Conservation (phyloP, 2,329 filamentous ascomycete species). For the Sclerotinia subarctica region DNA sequence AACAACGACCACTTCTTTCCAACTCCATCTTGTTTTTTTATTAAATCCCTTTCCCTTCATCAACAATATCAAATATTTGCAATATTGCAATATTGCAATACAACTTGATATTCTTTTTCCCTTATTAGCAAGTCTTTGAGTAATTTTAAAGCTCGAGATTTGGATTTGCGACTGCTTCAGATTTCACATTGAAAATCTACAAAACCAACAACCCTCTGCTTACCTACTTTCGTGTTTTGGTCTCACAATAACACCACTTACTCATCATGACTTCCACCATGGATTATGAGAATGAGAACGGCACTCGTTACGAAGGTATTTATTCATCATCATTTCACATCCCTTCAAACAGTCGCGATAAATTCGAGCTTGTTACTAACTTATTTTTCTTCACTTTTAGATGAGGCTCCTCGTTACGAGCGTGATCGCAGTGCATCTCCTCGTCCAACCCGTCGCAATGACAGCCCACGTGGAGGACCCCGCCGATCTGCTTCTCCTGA, state of each 20-base stretch:
- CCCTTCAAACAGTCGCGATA: not conserved
- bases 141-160: slow-evolving; percentile 16
- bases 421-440: slow-evolving; percentile 66
- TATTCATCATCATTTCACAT: not conserved
- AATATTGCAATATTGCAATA: slow-evolving; percentile 1
- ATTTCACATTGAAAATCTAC: slow-evolving; percentile 11
- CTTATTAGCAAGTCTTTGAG: slow-evolving; percentile 20
- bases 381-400: slow-evolving; percentile 41
- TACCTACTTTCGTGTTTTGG: slow-evolving; percentile 12
- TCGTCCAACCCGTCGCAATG: slow-evolving; percentile 55
- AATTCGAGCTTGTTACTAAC: slow-evolving; percentile 18
- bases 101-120: not conserved
- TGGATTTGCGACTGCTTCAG: slow-evolving; percentile 18
- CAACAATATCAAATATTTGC: slow-evolving; percentile 8
- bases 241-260: slow-evolving; percentile 25
- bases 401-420: slow-evolving; percentile 64
- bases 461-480: slow-evolving; percentile 52
- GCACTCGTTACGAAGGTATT: slow-evolving; percentile 63
- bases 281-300: slow-evolving; percentile 68
- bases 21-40: slow-evolving; percentile 7
- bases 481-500: slow-evolving; percentile 62
- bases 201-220: not conserved
- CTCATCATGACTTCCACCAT: slow-evolving; percentile 51
- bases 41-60: not conserved
- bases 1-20: slow-evolving; percentile 8